Base-by-base conservation (phyloP, 495 filamentous ascomycete species). In the Penicillium angulare region DNA sequence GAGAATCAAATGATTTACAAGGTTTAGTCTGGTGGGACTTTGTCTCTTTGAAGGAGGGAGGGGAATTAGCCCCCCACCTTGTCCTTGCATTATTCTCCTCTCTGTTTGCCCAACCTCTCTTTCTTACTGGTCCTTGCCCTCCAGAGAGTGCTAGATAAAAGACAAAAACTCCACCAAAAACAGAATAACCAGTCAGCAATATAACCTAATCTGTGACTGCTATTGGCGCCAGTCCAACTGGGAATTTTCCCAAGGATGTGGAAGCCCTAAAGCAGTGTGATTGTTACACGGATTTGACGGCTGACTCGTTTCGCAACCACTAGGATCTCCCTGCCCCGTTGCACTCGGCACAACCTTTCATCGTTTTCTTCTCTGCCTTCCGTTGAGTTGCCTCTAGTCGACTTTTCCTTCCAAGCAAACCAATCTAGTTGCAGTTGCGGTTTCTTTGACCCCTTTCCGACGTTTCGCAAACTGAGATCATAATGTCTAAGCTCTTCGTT, bases 401-500 rank as follows among this genome's bases (percentile, higher is more conserved):
- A 18, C 31, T 43, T 44, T 52, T 39, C 34, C 16, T 34, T 13
- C n/a, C 33, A 15, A 21, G 34, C 33, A n/a, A 21, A 20, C 35
- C 18, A 31, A 26, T 42, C 22, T 27, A 29, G 42, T 32, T 47
- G 16, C 10, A 31, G 27, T 41, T 26, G 38, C 9, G 4, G 15
- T 18, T 46, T 21, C 24, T 44, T 46, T 33, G 18, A 12, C 43
- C 20, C 29, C 20, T 43, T 22, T 20, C 26, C 6, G 15, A 48
- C 13, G 31, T 43, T 43, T 24, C 45, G 22, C 23, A 18, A 36
- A 5, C 27, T n/a, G 27, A 31, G 27, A 5, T 47, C 49, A 60
- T 35, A 34, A 65, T 65, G 62, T 60, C 62, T 21, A 65, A 65
- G 51, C 62, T 65, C 32, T 65, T 65, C 39, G 56, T 59, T 39